phyloP scores from a whole-genome alignment of 202 grass and related monocot genomes.

The Carex sylvatica region DNA sequence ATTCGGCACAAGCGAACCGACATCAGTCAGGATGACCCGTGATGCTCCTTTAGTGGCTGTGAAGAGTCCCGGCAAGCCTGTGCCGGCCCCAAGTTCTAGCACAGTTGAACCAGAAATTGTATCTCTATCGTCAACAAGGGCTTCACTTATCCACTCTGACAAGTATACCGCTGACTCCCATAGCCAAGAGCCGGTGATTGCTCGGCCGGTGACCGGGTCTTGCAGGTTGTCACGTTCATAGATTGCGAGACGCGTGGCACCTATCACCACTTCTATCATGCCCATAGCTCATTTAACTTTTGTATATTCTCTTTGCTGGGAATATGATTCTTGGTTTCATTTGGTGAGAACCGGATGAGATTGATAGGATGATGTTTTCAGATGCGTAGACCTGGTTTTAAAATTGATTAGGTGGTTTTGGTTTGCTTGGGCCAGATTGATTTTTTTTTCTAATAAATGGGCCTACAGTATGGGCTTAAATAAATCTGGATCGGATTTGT shows the following conservation, averaged over 20 bases:
- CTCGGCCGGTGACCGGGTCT: slow-evolving; percentile 48
- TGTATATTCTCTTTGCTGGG: background rate
- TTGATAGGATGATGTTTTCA: background rate
- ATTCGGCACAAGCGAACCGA: slow-evolving; percentile 30
- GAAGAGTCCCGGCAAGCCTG: slow-evolving; percentile 54
- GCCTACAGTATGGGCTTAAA: background rate
- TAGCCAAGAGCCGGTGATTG: slow-evolving; percentile 66
- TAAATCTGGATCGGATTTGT: background rate
- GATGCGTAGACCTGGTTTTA: background rate
- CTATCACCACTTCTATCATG: slow-evolving; percentile 11
- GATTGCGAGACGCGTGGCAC: background rate
- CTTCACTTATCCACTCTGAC: slow-evolving; percentile 6
- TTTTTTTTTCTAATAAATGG: background rate
- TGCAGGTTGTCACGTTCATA: slow-evolving; percentile 37
- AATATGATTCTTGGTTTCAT: slow-evolving; percentile 7
- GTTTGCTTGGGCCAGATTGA: background rate
- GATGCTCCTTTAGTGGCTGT: slow-evolving; percentile 38
- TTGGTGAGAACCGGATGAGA: slow-evolving; percentile 7
- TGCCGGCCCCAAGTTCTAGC: slow-evolving; percentile 65
- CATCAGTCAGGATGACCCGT: slow-evolving; percentile 55
- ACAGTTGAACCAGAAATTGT: slow-evolving; percentile 38
- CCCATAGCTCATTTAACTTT: background rate
- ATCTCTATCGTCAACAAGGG: slow-evolving; percentile 10
- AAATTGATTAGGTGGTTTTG: background rate
- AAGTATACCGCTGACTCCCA: slow-evolving; percentile 62